phyloP scores from a whole-genome alignment of 345 rosid species.

The Citrus cavaleriei region DNA sequence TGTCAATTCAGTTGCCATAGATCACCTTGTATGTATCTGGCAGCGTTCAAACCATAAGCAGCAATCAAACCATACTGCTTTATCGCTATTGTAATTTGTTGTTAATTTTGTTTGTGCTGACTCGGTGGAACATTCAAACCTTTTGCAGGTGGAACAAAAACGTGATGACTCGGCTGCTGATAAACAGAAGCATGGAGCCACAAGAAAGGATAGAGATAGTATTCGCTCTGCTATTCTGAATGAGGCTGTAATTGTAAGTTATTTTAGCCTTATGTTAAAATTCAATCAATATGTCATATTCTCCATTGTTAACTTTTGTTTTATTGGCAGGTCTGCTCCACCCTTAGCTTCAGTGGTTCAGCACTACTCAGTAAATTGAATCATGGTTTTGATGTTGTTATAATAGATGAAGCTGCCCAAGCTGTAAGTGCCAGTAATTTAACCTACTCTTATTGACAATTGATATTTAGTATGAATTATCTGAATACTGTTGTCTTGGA shows the following conservation, averaged over 20 bases:
- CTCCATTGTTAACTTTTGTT: slow-evolving; percentile 14
- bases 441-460: not conserved
- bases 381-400: slow-evolving; percentile 88
- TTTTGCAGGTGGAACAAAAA: slow-evolving; percentile 73
- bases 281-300: slow-evolving; percentile 11
- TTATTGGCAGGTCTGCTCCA: slow-evolving; percentile 71
- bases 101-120: not conserved
- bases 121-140: not conserved
- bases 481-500: not conserved
- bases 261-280: slow-evolving; percentile 14
- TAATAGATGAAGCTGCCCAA: slow-evolving; percentile 99
- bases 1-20: slow-evolving; percentile 69
- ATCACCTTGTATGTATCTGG: slow-evolving; percentile 73
- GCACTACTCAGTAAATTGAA: slow-evolving; percentile 58
- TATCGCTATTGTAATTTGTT: slow-evolving; percentile 2
- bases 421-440: slow-evolving; percentile 58
- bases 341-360: slow-evolving; percentile 96
- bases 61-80: not conserved
- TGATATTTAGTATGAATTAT: not conserved
- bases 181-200: slow-evolving; percentile 69
- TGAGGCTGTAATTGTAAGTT: slow-evolving; percentile 81
- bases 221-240: slow-evolving; percentile 75
- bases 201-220: slow-evolving; percentile 65
- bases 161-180: slow-evolving; percentile 48
- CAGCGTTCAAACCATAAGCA: slow-evolving; percentile 8